Base-by-base conservation (phyloP, 257 asterid genomes). In the Nyctanthes arbortristis region DNA sequence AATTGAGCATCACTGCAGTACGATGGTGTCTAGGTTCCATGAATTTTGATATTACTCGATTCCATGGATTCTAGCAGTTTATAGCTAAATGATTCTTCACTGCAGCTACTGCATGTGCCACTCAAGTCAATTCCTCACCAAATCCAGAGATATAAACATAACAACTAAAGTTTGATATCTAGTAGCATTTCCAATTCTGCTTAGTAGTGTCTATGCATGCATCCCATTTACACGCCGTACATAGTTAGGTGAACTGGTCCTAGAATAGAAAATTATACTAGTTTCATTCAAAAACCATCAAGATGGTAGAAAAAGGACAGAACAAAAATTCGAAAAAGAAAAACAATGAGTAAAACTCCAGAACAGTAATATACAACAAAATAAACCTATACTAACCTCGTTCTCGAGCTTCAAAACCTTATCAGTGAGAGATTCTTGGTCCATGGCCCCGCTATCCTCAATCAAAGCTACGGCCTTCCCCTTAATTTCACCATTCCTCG, bases 351-450 rank as follows among this genome's bases (percentile, higher is more conserved):
- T 67, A 49, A 54, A 61, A 74, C 35, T 1, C 59, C 39, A 30
- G 20, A 36, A 14, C 16, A 60, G 30, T 30, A 57, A 69, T 33
- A 43, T 33, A 47, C 30, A 33, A 57, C 67, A 70, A 84, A 61
- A 36, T 66, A 65, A 69, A 75, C 78, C 70, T 22, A 55, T 22
- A 61, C 85, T 55, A 18, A 94, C 99, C 92, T 94, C 97, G 52
- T 77, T 88, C 73, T 94, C 91, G 69, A 86, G 92, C 79, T 83
- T 80, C 29, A 82, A 66, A 12, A 82, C 73, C 85, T 84, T 84
- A 67, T 77, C 83, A 29, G 74, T 72, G 58, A 89, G 70, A 58
- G 87, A 73, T 39, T 79, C 94, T 16, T 75, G 81, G 80, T 82
- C 92, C 90, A 87, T 25, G 39, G 58, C 7, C 66, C 81, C 82